Evolutionary conservation across 139 green algal species (phyloP), one percentile per base, ranked within the genome.

Genomic region (Picochlorum sp.): DNA sequence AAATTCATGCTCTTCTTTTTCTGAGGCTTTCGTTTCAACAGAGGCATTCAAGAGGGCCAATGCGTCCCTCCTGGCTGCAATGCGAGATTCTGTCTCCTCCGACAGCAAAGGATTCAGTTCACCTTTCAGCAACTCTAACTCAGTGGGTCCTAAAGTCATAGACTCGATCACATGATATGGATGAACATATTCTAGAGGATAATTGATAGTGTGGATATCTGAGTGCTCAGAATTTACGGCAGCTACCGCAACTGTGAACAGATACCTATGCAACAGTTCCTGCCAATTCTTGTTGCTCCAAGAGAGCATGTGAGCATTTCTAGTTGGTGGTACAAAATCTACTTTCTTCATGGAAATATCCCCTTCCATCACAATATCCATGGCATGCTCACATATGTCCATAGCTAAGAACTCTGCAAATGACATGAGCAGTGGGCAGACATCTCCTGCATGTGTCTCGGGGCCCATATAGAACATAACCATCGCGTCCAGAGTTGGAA

Each of bases 401-500:
- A 26, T 20, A 1, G 39, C 22, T 6, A 47, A 6, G 22, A 47
- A 47, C 12, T 47, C 39, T 16, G 22, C 22, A n/a, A 47, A 47
- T 47, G 39, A 16, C 20, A 26, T 47, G 18, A 47, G 20, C 18
- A 47, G 20, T 47, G 39, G 0, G 22, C 39, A 47, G 36, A 44
- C 5, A 13, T 44, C 0, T n/a, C 7, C 39, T 47, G 7, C 22
- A n/a, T n/a, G 16, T 26, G 39, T 7, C 39, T 7, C 39, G 8
- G 8, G 18, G 22, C 22, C 39, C 39, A 26, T 16, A n/a, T 47
- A 47, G 39, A 26, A 47, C 39, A 26, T 47, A 12, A n/a, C 39
- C 39, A 47, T 47, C 7, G 20, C 39, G 18, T 47, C 7, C 10
- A 47, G 8, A 32, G 40, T 37, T 37, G 69, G 69, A 7, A 72